Evolutionary conservation across 1,284 basidiomycete species (phyloP).

Genomic region (Meira miltonrushii): DNA sequence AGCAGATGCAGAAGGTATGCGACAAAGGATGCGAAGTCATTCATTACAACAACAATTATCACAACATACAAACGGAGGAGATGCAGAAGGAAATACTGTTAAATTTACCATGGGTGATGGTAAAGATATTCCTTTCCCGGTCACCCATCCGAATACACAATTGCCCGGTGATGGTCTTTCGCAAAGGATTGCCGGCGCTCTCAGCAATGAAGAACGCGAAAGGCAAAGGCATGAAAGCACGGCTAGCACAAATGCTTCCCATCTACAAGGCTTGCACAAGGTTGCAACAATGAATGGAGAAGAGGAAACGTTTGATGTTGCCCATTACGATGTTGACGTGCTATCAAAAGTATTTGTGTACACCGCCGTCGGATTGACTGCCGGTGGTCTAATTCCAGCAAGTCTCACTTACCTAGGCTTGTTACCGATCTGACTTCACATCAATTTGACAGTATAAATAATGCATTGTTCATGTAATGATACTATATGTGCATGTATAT

Average conservation of each 20-base stretch:
- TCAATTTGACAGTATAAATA: too few species aligned
- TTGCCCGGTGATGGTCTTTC: slow-evolving; percentile 19
- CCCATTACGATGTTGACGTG: slow-evolving; percentile 81
- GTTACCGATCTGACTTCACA: too few species aligned
- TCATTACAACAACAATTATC: not conserved
- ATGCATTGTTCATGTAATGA: too few species aligned
- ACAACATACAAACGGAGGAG: not conserved
- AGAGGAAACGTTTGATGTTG: slow-evolving; percentile 53
- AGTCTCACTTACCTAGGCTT: slow-evolving; percentile 15
- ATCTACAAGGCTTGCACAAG: slow-evolving; percentile 7
- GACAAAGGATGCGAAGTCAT: not conserved
- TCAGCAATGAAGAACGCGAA: slow-evolving; percentile 9
- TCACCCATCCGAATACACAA: slow-evolving; percentile 8
- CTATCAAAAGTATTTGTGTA: slow-evolving; percentile 88
- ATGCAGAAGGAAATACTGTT: slow-evolving; percentile 1
- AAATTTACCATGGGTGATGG: slow-evolving; percentile 10
- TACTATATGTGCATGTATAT: too few species aligned
- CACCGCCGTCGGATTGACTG: slow-evolving; percentile 70
- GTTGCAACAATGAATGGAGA: slow-evolving; percentile 29
- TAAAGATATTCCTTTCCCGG: slow-evolving; percentile 10
- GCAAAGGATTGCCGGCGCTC: slow-evolving; percentile 26
- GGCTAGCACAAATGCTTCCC: not conserved
- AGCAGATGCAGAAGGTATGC: not conserved
- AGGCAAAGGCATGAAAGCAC: slow-evolving; percentile 1
- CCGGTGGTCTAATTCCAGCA: slow-evolving; percentile 27